These are phyloP conservation scores for Cytospora leucostoma DNA, from an alignment of 2,329 filamentous ascomycete species.

Conservation along the genomic window DNA sequence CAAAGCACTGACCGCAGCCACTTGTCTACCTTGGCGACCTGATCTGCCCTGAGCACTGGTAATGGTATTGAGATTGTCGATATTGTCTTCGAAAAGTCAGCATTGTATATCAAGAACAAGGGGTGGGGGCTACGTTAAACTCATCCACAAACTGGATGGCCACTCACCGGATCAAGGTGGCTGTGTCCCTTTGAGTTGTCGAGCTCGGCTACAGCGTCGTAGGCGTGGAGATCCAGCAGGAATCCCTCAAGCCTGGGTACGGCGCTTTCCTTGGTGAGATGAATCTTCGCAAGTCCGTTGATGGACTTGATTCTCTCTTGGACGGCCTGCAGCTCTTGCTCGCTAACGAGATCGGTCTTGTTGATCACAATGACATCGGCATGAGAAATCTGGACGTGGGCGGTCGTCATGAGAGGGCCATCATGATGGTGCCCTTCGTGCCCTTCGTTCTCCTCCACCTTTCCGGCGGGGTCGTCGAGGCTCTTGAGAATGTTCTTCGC, in stretches of 20 bases:
- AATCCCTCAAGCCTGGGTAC: constrained; percentile 84
- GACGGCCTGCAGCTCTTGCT: constrained; percentile 69
- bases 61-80: constrained; percentile 76
- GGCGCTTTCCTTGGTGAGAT: constrained; percentile 76
- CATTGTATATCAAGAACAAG: neutral
- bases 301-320: constrained; percentile 75
- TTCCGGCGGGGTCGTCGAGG: constrained; percentile 70
- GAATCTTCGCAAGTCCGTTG: constrained; percentile 83
- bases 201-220: constrained; percentile 76
- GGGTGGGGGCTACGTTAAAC: neutral
- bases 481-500: constrained; percentile 86
- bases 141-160: neutral
- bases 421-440: constrained; percentile 52
- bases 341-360: constrained; percentile 81
- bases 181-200: constrained; percentile 79
- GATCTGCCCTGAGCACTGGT: constrained; percentile 56
- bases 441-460: constrained; percentile 54
- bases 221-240: constrained; percentile 87
- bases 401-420: constrained; percentile 80
- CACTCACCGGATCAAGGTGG: constrained; percentile 79
- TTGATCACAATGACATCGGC: constrained; percentile 95
- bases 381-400: constrained; percentile 94
- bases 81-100: constrained; percentile 63
- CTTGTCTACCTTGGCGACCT: constrained; percentile 67
- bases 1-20: constrained; percentile 86